A percentile compares a stretch with the other conserved stretches of the same genome.
Evolutionary conservation across 2,329 filamentous ascomycete species (phyloP).

Genomic region (Stagonosporopsis tanaceti): DNA sequence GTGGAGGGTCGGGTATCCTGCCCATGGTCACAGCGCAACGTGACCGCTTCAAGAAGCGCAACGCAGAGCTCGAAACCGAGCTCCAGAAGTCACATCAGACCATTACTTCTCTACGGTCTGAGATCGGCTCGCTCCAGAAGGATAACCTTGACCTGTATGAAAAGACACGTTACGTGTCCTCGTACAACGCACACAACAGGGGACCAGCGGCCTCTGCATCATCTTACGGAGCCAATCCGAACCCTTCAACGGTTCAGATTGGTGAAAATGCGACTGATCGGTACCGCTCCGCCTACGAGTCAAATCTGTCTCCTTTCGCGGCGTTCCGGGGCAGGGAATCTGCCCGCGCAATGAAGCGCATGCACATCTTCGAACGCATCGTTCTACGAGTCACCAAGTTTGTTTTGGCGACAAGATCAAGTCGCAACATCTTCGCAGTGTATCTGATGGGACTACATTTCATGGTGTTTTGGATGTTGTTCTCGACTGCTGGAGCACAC

Average conservation of each 20-base stretch:
- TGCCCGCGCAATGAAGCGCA: slow-evolving; percentile 86
- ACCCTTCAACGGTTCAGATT: slow-evolving; percentile 75
- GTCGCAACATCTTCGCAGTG: slow-evolving; percentile 89
- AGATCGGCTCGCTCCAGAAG: slow-evolving; percentile 90
- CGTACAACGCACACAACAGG: slow-evolving; percentile 84
- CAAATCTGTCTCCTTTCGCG: slow-evolving; percentile 93
- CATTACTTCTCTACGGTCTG: slow-evolving; percentile 85
- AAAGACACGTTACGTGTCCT: slow-evolving; percentile 95
- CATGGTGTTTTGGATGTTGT: slow-evolving; percentile 85
- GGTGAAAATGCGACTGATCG: slow-evolving; percentile 64
- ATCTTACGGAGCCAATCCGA: slow-evolving; percentile 70
- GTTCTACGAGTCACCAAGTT: slow-evolving; percentile 91
- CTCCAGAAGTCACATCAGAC: slow-evolving; percentile 83
- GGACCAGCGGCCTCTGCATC: slow-evolving; percentile 66
- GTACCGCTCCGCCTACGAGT: slow-evolving; percentile 92
- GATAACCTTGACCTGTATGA: slow-evolving; percentile 97
- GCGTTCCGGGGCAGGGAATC: slow-evolving; percentile 95
- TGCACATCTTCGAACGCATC: slow-evolving; percentile 88
- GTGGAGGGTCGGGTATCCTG: slow-evolving; percentile 84
- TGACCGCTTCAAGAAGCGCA: slow-evolving; percentile 97
- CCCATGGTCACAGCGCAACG: slow-evolving; percentile 98
- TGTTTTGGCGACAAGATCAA: slow-evolving; percentile 87
- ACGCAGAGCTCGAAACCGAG: slow-evolving; percentile 87
- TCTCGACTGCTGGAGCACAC: slow-evolving; percentile 71
- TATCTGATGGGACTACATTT: slow-evolving; percentile 92